Base-by-base conservation (phyloP, 495 filamentous ascomycete species). In the Umbilicaria muhlenbergii region DNA sequence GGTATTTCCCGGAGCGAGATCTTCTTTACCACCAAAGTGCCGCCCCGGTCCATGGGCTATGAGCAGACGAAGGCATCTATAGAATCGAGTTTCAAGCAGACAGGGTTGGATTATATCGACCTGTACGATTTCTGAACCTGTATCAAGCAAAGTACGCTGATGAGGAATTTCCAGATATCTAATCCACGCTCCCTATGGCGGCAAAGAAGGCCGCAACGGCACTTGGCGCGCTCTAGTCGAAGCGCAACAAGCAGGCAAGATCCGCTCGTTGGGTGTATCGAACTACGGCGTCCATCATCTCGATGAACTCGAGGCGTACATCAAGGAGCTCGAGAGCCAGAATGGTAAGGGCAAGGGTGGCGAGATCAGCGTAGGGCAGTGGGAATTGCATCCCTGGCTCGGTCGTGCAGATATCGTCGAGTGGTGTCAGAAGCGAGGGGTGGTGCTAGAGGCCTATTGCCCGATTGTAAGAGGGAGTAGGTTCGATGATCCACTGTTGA, bases 301-400 rank as follows among this genome's bases (percentile, higher is more conserved):
- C 3, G 61, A 75, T 14, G 73, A 75, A 47, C 59, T 95, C 37
- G 82, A 92, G 53, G 64, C 57, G 48, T 80, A 85, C 57, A 87
- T 88, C 50, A 70, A 75, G 47, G 68, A 78, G 56, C 63, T 77
- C 5, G 76, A 81, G 51, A 55, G 50, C 13, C 69, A 75, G 53
- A 64, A 75, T 43, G 70, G 71, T 3, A 69, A 71, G 49, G 82
- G 80, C 7, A 76, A 70, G 42, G 85, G 81, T 11, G 84, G 83
- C 3, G 63, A 85, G 16, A 69, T 95, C 52, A 78, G 75, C 40
- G 83, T 94, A 7, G 84, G 83, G 11, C 87, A 94, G 58, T 83
- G 84, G 54, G 88, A 95, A 62, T 64, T 95, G 14, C 89, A 96
- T 55, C 87, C 88, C 0, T 94, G 85, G 84, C 75, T 81, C n/a